Conservation (phyloP, 2,329 filamentous ascomycete genomes). For the Apiospora aurea region DNA sequence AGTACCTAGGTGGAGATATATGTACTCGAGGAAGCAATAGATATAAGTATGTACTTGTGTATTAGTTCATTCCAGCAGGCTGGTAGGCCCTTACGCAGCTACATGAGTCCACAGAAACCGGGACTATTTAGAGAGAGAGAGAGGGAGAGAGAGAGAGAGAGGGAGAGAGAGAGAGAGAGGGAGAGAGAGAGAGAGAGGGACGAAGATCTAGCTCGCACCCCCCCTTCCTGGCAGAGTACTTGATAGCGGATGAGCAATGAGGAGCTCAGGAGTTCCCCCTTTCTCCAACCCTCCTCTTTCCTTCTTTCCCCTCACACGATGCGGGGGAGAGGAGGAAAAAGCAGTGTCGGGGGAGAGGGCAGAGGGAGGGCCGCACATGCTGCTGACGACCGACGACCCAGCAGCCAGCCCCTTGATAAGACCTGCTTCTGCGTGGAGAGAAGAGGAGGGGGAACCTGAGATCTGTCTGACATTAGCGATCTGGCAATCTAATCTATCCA, state of each 20-base stretch:
- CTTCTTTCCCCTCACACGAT: slow-evolving; percentile 16
- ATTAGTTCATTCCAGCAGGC: too few species aligned
- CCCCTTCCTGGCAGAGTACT: neutral
- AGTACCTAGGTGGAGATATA: too few species aligned
- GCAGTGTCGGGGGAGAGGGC: neutral
- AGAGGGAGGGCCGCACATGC: neutral
- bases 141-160: neutral
- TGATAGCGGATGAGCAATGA: neutral
- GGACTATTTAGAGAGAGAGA: neutral
- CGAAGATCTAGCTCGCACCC: neutral
- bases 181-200: too few species aligned
- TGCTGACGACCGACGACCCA: neutral
- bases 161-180: too few species aligned
- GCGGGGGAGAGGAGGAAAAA: slow-evolving; percentile 2
- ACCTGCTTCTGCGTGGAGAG: neutral
- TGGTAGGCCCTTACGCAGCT: neutral
- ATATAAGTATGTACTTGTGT: too few species aligned
- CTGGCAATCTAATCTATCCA: neutral
- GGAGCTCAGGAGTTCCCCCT: neutral
- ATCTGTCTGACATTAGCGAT: slow-evolving; percentile 11
- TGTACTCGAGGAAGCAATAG: too few species aligned
- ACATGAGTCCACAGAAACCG: neutral
- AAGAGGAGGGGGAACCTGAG: neutral
- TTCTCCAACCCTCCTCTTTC: neutral
- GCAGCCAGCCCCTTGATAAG: neutral